These are phyloP conservation scores for Oidiodendron maius DNA, from an alignment of 495 filamentous ascomycete species.

Conservation along the genomic window DNA sequence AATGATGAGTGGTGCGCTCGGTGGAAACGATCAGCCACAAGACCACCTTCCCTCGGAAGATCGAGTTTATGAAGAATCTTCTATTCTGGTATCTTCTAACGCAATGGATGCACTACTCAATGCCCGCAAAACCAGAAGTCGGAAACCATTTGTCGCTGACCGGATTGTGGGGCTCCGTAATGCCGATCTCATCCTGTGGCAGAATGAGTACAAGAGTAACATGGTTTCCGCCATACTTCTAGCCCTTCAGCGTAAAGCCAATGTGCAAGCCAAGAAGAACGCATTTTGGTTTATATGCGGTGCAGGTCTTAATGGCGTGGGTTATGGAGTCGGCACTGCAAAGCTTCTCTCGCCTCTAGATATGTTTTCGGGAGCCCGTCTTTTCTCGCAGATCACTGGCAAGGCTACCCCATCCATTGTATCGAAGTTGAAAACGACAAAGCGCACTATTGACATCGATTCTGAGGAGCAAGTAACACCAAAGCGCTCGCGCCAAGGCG, in stretches of 20 bases:
- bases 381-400: conserved; percentile 41
- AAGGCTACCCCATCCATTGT: conserved; percentile 1
- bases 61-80: conserved; percentile 5
- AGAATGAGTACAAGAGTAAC: conserved; percentile 18
- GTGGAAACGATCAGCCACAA: conserved; percentile 10
- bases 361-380: conserved; percentile 48
- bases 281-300: conserved; percentile 48
- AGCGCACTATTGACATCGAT: conserved; percentile 24
- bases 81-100: conserved; percentile 21
- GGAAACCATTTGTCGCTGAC: conserved; percentile 15
- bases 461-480: conserved; percentile 24
- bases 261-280: conserved; percentile 46
- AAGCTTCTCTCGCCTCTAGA: conserved; percentile 38
- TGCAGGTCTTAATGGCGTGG: conserved; percentile 51
- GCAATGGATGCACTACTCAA: conserved; percentile 16
- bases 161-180: conserved; percentile 9
- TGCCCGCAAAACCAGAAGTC: conserved; percentile 6
- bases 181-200: conserved; percentile 14
- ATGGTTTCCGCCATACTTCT: conserved; percentile 12
- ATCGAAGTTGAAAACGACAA: conserved; percentile 23
- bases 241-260: conserved; percentile 27
- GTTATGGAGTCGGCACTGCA: conserved; percentile 36
- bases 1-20: conserved; percentile 14
- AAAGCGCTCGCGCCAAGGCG: conserved; percentile 11
- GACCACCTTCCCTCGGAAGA: conserved; percentile 6